Base-by-base conservation (phyloP, 495 filamentous ascomycete species). In the Xylaria venustula region DNA sequence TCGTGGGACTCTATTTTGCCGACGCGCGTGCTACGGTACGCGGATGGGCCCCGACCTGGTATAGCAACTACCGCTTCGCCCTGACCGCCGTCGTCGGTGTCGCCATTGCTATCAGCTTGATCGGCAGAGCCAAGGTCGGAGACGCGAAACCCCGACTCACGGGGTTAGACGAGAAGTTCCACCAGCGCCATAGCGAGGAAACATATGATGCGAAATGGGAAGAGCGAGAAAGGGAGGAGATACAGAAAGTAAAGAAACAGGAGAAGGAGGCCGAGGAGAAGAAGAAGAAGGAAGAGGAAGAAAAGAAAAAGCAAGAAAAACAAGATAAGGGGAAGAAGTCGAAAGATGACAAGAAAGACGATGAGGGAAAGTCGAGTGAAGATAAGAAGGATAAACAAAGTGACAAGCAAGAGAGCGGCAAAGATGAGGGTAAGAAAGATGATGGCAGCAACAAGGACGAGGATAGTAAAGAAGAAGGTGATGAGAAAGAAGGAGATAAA, bases 11-110 rank as follows among this genome's bases (percentile, higher is more conserved):
- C 58, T 98, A 98, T 81, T 92, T 93, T 73, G 87, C 86, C 36
- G 94, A 98, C 68, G 79, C 90, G 15, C 85, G 86, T 23, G 91
- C 92, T 42, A 84, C 89, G 1, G 79, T 79, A 23, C 75, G 81
- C 49, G 94, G 92, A 55, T 95, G 90, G 89, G 86, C 87, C n/a
- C 94, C 94, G 23, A 73, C 81, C 40, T 98, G 94, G 94, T 98
- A 98, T 74, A 83, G 81, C 64, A 90, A 87, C 40, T 98, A 98
- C 79, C 91, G 94, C 53, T 98, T 97, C 73, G 89, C 97, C 11
- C 82, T 98, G 71, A 98, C 94, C 17, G 95, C 95, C 72, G 76
- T 98, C 30, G 94, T 98, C 55, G 95, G 94, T 45, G 83, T 83
- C 46, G 89, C 88, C 65, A 93, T 98, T 65, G 83, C 95, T n/a